These are phyloP conservation scores for Diatrype stigma DNA, from an alignment of 2,329 filamentous ascomycete genomes.

Conservation along the genomic window DNA sequence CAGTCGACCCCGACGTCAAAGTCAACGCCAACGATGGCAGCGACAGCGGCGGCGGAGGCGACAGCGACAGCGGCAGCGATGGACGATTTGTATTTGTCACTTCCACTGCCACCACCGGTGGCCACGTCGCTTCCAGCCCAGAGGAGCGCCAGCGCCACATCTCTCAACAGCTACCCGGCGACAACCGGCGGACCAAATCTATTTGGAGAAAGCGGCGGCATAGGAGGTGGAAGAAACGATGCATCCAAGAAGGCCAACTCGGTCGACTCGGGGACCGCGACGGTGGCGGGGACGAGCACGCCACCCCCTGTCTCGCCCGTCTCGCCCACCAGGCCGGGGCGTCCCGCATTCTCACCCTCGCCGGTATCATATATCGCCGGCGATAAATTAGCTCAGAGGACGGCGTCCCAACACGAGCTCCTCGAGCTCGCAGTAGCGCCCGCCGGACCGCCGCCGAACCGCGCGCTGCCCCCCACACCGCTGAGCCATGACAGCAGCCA, in stretches of 20 bases:
- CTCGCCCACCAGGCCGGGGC: slow-evolving; percentile 34
- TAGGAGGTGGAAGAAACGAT: too few relatives aligned
- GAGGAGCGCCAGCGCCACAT: slow-evolving; percentile 10
- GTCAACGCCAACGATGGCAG: slow-evolving; percentile 2
- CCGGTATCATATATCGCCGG: too few relatives aligned
- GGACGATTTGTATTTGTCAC: slow-evolving; percentile 9
- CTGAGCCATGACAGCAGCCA: slow-evolving; percentile 1
- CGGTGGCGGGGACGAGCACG: slow-evolving; percentile 9
- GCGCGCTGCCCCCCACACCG: slow-evolving; percentile 35
- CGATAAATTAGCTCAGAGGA: too few relatives aligned
- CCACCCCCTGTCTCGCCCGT: slow-evolving; percentile 28
- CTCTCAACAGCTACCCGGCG: slow-evolving; percentile 9
- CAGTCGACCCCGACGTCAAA: neutral
- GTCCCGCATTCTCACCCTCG: too few relatives aligned
- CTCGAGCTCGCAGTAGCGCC: slow-evolving; percentile 25
- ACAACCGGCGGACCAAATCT: neutral
- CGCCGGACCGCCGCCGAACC: slow-evolving; percentile 40
- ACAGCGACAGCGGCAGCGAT: slow-evolving; percentile 5
- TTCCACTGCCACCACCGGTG: slow-evolving; percentile 1
- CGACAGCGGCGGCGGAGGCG: neutral
- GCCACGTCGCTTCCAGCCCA: neutral
- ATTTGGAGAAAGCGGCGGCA: slow-evolving; percentile 2
- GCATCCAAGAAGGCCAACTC: slow-evolving; percentile 24
- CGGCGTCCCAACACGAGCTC: too few relatives aligned
- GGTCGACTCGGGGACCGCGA: slow-evolving; percentile 10